Percentiles rank a stretch among this genome's conserved stretches.
Evolutionary conservation across 73 alveolate species (phyloP).

Genomic region (Paramecium sexaurelia): DNA sequence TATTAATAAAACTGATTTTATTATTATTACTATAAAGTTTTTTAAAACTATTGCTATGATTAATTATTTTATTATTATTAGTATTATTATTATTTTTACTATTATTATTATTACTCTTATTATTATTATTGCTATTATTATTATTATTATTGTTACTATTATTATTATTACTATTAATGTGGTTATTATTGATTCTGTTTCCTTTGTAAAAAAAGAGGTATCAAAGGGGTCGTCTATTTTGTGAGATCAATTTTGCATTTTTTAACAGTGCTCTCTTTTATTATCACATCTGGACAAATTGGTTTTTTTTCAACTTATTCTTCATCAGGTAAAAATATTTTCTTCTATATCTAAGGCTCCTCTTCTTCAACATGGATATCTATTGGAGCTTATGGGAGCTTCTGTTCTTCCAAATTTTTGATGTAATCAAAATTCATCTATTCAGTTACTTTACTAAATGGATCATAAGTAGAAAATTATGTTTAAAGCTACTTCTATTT

Average conservation of each 20-base stretch:
- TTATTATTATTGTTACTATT: neutral
- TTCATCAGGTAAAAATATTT: conserved; percentile 17
- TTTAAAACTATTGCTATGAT: no score
- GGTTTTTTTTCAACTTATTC: neutral
- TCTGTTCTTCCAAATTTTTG: conserved; percentile 16
- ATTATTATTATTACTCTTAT: no score
- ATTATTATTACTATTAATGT: neutral
- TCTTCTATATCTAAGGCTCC: neutral
- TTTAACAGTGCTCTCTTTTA: conserved; percentile 48
- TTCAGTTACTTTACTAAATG: conserved; percentile 44
- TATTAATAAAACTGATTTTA: neutral
- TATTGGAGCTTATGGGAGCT: neutral
- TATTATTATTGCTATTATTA: neutral
- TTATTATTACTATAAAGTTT: no score
- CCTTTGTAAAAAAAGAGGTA: neutral
- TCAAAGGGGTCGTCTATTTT: neutral
- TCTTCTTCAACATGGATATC: neutral
- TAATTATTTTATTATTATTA: no score
- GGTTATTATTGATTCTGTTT: neutral
- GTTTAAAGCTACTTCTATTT: neutral
- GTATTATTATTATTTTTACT: no score
- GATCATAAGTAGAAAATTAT: neutral
- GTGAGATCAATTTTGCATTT: conserved; percentile 19
- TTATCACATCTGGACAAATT: neutral
- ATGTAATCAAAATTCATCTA: conserved; percentile 52